Evolutionary conservation across 208 protist genomes (phyloP).

Genomic region (Endotrypanum monterogeii): DNA sequence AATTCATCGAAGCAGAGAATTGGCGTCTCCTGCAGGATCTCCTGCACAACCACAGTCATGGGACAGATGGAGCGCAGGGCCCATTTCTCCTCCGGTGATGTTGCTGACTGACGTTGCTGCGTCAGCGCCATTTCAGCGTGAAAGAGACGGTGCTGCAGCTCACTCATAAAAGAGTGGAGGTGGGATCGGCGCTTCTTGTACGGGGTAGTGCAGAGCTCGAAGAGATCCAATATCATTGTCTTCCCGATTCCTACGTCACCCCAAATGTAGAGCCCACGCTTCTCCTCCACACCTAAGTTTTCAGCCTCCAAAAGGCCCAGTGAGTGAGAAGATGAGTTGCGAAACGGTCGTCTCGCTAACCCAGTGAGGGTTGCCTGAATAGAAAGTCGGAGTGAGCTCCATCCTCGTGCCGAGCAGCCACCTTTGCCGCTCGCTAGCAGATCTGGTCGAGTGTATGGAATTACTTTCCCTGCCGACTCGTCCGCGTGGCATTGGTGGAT

Average conservation of each 20-base stretch:
- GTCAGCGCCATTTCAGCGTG: conserved; percentile 37
- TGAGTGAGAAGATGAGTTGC: conserved; percentile 23
- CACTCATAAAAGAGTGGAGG: conserved; percentile 94
- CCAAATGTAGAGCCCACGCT: conserved; percentile 91
- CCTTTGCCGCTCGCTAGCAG: not conserved
- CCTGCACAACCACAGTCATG: conserved; percentile 74
- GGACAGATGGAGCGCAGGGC: conserved; percentile 34
- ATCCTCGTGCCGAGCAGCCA: not conserved
- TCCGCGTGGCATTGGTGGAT: conserved; percentile 37
- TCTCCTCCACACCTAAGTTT: conserved; percentile 55
- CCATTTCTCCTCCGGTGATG: conserved; percentile 10
- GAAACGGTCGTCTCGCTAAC: conserved; percentile 12
- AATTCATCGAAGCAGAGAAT: conserved; percentile 94
- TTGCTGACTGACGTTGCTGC: conserved; percentile 21
- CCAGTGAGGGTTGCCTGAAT: not conserved
- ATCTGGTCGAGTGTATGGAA: conserved; percentile 5
- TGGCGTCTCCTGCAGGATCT: conserved; percentile 71
- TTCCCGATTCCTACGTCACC: conserved; percentile 95
- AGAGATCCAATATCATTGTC: conserved; percentile 94
- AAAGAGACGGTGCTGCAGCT: conserved; percentile 73
- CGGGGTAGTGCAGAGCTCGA: conserved; percentile 77
- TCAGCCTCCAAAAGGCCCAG: conserved; percentile 48
- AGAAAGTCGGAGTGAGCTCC: not conserved
- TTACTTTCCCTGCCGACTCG: conserved; percentile 16
- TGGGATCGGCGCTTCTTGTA: conserved; percentile 87